Evolutionary conservation across 306 rosid species (phyloP).

Genomic region (Cicer arietinum): DNA sequence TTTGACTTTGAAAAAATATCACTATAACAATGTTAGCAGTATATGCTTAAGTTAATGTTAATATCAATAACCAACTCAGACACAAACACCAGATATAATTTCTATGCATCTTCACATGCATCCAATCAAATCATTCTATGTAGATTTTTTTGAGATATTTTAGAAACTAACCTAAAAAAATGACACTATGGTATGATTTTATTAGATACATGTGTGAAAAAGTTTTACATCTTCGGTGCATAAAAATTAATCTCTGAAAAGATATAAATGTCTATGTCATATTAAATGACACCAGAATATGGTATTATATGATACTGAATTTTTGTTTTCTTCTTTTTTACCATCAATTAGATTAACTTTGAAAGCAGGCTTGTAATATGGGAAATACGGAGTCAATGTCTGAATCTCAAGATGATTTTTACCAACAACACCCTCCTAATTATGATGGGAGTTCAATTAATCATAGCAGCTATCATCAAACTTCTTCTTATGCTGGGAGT

Average conservation of each 20-base stretch:
- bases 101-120: no score
- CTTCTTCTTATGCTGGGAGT: conserved; percentile 51
- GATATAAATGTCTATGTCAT: no score
- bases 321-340: not conserved
- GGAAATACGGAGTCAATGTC: conserved; percentile 68
- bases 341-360: not conserved
- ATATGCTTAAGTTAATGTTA: not conserved
- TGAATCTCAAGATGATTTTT: conserved; percentile 48
- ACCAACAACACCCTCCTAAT: conserved; percentile 36
- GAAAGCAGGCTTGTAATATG: conserved; percentile 52
- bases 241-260: no score
- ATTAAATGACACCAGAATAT: not conserved
- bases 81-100: no score
- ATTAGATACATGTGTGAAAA: no score
- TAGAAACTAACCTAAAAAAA: no score
- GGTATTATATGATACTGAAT: conserved; percentile 4
- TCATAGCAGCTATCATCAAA: conserved; percentile 13
- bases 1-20: not conserved
- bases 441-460: conserved; percentile 43
- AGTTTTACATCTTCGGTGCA: no score
- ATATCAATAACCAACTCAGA: no score
- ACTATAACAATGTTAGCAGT: not conserved
- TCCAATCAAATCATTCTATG: no score
- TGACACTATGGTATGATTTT: no score
- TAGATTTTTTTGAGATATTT: no score